Percentiles rank a stretch among this genome's conserved stretches.
Evolutionary conservation across 805 yeast species (phyloP).

Genomic region (Pichia deserticola): DNA sequence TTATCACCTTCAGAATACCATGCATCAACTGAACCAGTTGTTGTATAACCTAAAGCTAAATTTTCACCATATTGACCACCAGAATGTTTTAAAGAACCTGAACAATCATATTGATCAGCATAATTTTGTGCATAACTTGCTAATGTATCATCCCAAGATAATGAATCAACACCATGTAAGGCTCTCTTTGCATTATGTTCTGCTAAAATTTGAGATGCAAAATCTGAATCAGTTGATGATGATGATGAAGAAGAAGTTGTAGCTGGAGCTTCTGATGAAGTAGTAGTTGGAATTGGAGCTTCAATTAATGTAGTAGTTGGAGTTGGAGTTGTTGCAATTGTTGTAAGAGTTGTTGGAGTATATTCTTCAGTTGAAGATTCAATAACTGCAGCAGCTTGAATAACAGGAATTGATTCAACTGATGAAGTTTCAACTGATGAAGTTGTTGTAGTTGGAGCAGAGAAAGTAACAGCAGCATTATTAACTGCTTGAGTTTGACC

Average conservation of each 20-base stretch:
- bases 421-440: neutral
- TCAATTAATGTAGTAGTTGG: conserved; percentile 8
- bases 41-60: conserved; percentile 60
- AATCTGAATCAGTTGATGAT: conserved; percentile 16
- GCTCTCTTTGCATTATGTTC: conserved; percentile 60
- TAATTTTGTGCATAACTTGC: conserved; percentile 51
- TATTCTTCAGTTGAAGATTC: conserved; percentile 9
- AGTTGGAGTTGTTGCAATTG: conserved; percentile 10
- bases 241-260: conserved; percentile 11
- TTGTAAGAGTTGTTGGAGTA: conserved; percentile 11
- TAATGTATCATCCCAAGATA: conserved; percentile 51
- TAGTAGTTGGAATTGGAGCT: conserved; percentile 14
- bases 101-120: conserved; percentile 49
- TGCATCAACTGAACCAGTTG: conserved; percentile 50
- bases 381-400: neutral
- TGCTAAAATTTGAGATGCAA: conserved; percentile 35
- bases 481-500: conserved; percentile 10
- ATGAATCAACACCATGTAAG: conserved; percentile 40
- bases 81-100: conserved; percentile 58
- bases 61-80: conserved; percentile 69
- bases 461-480: conserved; percentile 11
- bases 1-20: conserved; percentile 63
- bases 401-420: conserved; percentile 1
- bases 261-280: conserved; percentile 7
- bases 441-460: neutral